Conservation (phyloP, 148 eudicot genomes). For the Tetragonia tetragonoides region DNA sequence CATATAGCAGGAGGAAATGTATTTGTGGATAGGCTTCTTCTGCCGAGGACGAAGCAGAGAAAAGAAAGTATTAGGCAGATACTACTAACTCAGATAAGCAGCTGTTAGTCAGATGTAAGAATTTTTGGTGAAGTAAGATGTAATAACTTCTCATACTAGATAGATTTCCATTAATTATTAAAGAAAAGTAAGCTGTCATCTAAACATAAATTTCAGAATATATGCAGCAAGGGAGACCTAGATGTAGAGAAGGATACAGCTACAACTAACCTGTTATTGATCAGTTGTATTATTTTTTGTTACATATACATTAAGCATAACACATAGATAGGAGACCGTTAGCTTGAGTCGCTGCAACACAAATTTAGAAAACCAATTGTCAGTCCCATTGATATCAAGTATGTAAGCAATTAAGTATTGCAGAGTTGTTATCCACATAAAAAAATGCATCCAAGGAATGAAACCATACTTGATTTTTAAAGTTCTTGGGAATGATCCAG, state of each 20-base stretch:
- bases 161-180: neutral
- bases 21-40: neutral
- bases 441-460: conserved; percentile 5
- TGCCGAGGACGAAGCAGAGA: neutral
- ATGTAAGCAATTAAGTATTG: neutral
- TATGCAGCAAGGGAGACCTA: neutral
- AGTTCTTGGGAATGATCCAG: conserved; percentile 97
- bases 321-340: conserved; percentile 96
- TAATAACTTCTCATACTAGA: neutral
- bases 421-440: neutral
- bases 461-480: conserved; percentile 67
- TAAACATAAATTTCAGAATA: neutral
- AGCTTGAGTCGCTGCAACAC: conserved; percentile 69
- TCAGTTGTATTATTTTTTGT: conserved; percentile 96
- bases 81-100: no score
- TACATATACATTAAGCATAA: conserved; percentile 97
- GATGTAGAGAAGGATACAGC: conserved; percentile 11
- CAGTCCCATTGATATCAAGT: neutral
- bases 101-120: no score
- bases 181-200: neutral
- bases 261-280: conserved; percentile 79
- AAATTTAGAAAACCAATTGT: conserved; percentile 5
- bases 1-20: neutral
- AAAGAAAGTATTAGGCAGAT: neutral
- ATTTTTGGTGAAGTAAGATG: no score